A percentile compares a stretch with the other conserved stretches of the same genome.
Evolutionary conservation across 768 basidiomycete species (phyloP).

Genomic region (Tylopilus sp.): DNA sequence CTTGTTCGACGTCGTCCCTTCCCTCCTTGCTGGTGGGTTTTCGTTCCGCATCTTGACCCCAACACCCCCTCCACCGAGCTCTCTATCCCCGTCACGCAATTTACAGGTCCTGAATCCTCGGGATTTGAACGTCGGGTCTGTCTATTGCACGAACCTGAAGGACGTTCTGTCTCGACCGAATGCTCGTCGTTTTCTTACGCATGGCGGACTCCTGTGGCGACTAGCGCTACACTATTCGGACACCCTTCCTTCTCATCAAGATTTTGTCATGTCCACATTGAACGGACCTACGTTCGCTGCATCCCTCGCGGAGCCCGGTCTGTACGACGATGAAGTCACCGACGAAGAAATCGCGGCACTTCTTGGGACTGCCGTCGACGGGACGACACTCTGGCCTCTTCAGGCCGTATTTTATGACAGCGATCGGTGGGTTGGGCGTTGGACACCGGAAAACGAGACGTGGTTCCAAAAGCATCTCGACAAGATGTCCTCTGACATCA

Average conservation of each 20-base stretch:
- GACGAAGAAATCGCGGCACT: neutral
- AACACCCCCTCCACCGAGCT: neutral
- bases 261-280: neutral
- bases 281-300: neutral
- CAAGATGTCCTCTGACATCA: neutral
- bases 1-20: neutral
- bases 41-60: neutral
- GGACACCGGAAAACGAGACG: neutral
- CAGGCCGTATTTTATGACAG: neutral
- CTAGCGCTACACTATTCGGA: neutral
- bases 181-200: neutral
- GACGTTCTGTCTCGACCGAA: neutral
- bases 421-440: neutral
- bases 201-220: neutral
- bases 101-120: neutral
- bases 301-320: neutral
- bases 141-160: neutral
- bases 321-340: neutral
- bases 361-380: neutral
- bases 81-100: neutral
- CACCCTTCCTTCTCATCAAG: too few species aligned
- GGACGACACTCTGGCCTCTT: neutral
- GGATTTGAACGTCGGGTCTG: neutral
- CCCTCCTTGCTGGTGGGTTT: neutral
- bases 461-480: neutral